Percentiles rank a stretch among this genome's conserved stretches.
Conservation (phyloP, 176 grass and related monocot species). For the Oryza meyeriana region DNA sequence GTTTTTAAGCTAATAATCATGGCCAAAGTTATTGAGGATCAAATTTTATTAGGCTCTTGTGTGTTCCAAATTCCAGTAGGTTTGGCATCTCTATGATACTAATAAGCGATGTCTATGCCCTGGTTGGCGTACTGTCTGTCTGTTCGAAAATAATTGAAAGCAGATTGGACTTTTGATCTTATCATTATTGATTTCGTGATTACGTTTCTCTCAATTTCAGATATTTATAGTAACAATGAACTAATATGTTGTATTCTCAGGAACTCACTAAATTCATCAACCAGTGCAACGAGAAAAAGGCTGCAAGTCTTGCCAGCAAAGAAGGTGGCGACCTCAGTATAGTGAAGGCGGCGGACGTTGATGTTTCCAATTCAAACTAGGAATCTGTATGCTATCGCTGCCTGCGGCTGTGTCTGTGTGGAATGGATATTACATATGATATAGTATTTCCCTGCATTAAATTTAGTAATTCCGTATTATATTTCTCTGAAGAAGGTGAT, state of each 20-base stretch:
- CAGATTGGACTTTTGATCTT: not conserved
- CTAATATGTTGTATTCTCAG: conserved; percentile 8
- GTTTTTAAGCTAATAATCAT: not conserved
- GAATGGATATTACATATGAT: too few species aligned
- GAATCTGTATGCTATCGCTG: not conserved
- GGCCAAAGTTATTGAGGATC: not conserved
- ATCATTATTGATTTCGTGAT: not conserved
- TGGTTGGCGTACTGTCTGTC: not conserved
- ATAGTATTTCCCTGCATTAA: too few species aligned
- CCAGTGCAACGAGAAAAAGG: conserved; percentile 66
- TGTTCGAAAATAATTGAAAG: not conserved
- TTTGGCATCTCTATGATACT: too few species aligned
- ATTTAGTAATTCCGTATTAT: too few species aligned
- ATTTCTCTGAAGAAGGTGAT: not conserved
- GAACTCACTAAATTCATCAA: conserved; percentile 84
- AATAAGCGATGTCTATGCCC: not conserved
- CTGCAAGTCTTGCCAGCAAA: conserved; percentile 72
- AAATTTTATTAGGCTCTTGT: not conserved
- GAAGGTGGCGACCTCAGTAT: conserved; percentile 64
- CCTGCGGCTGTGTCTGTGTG: too few species aligned
- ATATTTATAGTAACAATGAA: not conserved
- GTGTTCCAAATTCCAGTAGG: not conserved
- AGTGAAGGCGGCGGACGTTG: conserved; percentile 29
- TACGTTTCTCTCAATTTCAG: not conserved
- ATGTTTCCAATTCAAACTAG: conserved; percentile 51